Evolutionary conservation across 2,329 filamentous ascomycete genomes (phyloP).

Genomic region (Diaporthe nobilis): DNA sequence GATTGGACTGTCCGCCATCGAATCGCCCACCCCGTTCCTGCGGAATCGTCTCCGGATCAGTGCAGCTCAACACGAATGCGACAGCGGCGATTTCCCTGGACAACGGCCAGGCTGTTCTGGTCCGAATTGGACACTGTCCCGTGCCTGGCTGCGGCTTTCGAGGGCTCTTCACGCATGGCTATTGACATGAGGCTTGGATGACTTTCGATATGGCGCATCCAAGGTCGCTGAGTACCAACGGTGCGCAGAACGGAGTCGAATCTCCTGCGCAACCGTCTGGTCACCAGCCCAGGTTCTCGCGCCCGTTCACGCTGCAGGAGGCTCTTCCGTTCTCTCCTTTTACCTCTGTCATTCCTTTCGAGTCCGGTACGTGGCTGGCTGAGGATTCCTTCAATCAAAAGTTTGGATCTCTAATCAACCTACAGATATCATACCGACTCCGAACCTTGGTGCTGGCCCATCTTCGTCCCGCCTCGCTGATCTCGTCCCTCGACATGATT

Average conservation of each 20-base stretch:
- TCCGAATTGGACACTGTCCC: slow-evolving; percentile 26
- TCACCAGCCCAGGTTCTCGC: slow-evolving; percentile 45
- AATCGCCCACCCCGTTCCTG: neutral
- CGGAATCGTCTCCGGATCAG: neutral
- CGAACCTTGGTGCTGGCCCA: slow-evolving; percentile 70
- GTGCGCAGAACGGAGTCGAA: slow-evolving; percentile 45
- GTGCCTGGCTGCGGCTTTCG: slow-evolving; percentile 19
- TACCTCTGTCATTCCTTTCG: slow-evolving; percentile 83
- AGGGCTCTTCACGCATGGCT: slow-evolving; percentile 34
- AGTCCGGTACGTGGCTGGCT: slow-evolving; percentile 72
- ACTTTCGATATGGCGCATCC: slow-evolving; percentile 51
- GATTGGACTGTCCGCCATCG: slow-evolving; percentile 16
- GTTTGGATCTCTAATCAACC: neutral
- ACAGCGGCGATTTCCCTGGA: slow-evolving; percentile 17
- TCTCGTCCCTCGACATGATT: slow-evolving; percentile 66
- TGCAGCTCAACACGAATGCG: slow-evolving; percentile 1
- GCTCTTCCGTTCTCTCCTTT: slow-evolving; percentile 87
- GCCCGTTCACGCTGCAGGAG: slow-evolving; percentile 77
- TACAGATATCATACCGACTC: slow-evolving; percentile 76
- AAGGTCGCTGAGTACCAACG: slow-evolving; percentile 51
- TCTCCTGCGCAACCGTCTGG: slow-evolving; percentile 39
- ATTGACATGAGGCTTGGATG: slow-evolving; percentile 48
- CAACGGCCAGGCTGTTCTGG: slow-evolving; percentile 28
- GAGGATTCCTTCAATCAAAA: neutral
- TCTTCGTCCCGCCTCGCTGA: slow-evolving; percentile 65